phyloP scores from a whole-genome alignment of 257 asterid species.

The Salvia rosmarinus region DNA sequence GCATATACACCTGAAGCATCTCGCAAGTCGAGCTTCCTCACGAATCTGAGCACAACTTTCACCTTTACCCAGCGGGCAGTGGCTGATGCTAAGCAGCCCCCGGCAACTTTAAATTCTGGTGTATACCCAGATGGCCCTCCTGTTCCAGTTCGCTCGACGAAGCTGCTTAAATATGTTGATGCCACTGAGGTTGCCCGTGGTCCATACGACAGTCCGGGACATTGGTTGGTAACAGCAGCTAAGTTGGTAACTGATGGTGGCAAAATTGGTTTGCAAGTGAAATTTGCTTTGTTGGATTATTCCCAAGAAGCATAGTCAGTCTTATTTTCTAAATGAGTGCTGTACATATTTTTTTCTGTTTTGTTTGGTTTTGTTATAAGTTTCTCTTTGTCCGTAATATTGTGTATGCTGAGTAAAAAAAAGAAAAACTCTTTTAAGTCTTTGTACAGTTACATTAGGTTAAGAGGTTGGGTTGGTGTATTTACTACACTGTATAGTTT shows the following conservation, averaged over 20 bases:
- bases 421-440: too few relatives aligned
- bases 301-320: slow-evolving; percentile 47
- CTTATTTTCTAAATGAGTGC: slow-evolving; percentile 38
- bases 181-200: slow-evolving; percentile 81
- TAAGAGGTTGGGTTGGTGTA: too few relatives aligned
- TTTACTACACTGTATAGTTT: too few relatives aligned
- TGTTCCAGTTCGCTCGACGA: slow-evolving; percentile 65
- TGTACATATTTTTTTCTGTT: neutral
- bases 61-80: slow-evolving; percentile 75
- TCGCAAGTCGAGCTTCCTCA: slow-evolving; percentile 67
- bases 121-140: slow-evolving; percentile 98
- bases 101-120: slow-evolving; percentile 77
- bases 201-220: slow-evolving; percentile 86
- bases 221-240: slow-evolving; percentile 96
- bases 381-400: too few relatives aligned
- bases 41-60: slow-evolving; percentile 87
- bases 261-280: slow-evolving; percentile 88
- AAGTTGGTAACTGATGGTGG: slow-evolving; percentile 81
- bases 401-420: too few relatives aligned
- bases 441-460: too few relatives aligned
- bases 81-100: slow-evolving; percentile 65
- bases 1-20: slow-evolving; percentile 81
- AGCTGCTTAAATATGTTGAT: slow-evolving; percentile 79
- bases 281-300: slow-evolving; percentile 88
- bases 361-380: neutral